Percentiles rank a stretch among this genome's conserved stretches.
Evolutionary conservation across 2,329 filamentous ascomycete species (phyloP).

Genomic region (Cladophialophora yegresii): DNA sequence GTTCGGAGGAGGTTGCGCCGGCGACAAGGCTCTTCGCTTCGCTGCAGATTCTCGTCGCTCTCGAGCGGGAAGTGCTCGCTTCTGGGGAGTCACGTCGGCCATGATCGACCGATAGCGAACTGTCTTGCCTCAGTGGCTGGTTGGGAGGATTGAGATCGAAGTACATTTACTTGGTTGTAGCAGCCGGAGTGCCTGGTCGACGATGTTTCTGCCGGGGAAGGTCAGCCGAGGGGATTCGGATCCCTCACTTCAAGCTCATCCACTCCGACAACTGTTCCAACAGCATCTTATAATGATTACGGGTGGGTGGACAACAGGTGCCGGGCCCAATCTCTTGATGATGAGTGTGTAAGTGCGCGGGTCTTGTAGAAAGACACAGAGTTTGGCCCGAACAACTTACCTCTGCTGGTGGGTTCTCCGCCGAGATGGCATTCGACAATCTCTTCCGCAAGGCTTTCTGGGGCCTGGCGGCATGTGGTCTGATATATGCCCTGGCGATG

Average conservation of each 20-base stretch:
- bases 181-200: background rate
- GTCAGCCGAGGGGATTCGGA: background rate
- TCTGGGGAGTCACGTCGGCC: conserved; percentile 44
- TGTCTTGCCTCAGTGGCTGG: background rate
- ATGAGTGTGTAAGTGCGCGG: conserved; percentile 1
- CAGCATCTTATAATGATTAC: background rate
- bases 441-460: conserved; percentile 56
- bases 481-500: conserved; percentile 68
- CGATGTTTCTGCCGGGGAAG: background rate
- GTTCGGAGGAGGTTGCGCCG: conserved; percentile 29
- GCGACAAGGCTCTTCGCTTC: conserved; percentile 46
- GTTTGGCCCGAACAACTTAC: background rate
- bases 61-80: conserved; percentile 48
- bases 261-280: background rate
- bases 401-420: background rate
- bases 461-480: conserved; percentile 61
- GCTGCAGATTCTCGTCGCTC: conserved; percentile 49
- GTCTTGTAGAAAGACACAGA: background rate
- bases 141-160: background rate
- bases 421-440: conserved; percentile 21
- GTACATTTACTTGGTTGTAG: background rate
- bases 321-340: background rate
- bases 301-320: background rate
- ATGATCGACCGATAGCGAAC: conserved; percentile 12
- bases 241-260: background rate